Evolutionary conservation across 495 filamentous ascomycete species (phyloP), one percentile per base, ranked within the genome.

Genomic region (Aspergillus indologenus): DNA sequence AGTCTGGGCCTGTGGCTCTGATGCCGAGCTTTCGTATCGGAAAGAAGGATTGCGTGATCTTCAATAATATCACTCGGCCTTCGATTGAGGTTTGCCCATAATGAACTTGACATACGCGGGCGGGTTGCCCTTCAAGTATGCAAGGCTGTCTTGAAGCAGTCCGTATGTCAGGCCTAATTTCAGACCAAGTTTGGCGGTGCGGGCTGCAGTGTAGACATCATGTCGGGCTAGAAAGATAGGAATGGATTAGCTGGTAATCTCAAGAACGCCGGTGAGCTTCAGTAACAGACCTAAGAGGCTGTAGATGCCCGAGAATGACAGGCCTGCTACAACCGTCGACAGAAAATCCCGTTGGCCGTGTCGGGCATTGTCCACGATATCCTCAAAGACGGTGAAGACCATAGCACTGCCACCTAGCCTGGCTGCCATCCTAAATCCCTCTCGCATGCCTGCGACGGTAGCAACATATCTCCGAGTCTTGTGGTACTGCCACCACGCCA

Each of bases 401-500:
- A 60, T 79, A 73, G 54, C 82, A 78, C 88, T 90, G 84, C 51
- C 74, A 17, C 79, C 81, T 15, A 96, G 68, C 65, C 82, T 87
- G n/a, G 72, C 67, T 5, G 89, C 93, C 82, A 91, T 87, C 64
- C 83, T 87, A 44, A 89, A 54, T 0, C 90, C 95, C 67, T 92
- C 90, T 61, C 81, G 83, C 14, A 92, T 71, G 0, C 87, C 94
- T 2, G 89, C 90, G 12, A 86, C 80, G 50, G 87, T 81, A 6
- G 86, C 74, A 57, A 89, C 83, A 75, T 98, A 97, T 70, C 96
- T 97, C 75, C 98, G 98, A 65, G 84, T 90, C 73, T 96, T 97
- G 74, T 98, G 95, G 69, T 98, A 98, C 24, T 97, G 83, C 68
- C 91, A 98, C 94, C 94, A 98, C 26, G 91, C 94, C 8, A 83